phyloP scores from a whole-genome alignment of 164 flowering plant species.

The Magnolia officinalis region DNA sequence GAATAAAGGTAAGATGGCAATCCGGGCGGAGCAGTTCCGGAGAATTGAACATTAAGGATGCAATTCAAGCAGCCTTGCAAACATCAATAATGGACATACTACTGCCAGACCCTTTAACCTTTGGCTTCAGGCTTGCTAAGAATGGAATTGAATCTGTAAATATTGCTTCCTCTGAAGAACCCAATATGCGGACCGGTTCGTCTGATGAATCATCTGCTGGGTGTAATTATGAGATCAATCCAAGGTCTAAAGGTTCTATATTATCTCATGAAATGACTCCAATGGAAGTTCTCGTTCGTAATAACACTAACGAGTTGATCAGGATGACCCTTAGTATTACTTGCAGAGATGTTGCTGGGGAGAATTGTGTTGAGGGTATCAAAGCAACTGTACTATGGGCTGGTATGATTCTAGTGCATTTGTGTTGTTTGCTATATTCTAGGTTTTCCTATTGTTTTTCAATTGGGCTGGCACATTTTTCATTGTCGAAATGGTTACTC shows the following conservation, averaged over 20 bases:
- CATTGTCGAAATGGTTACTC: neutral
- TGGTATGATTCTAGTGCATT: constrained; percentile 44
- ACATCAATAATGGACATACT: constrained; percentile 90
- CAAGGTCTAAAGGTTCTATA: constrained; percentile 41
- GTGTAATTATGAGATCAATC: neutral
- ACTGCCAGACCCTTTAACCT: constrained; percentile 91
- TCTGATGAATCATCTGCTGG: neutral
- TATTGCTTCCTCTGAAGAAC: constrained; percentile 20
- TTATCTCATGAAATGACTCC: constrained; percentile 83
- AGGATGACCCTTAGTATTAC: constrained; percentile 71
- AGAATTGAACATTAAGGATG: constrained; percentile 87
- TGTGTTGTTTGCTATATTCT: neutral
- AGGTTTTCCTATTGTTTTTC: neutral
- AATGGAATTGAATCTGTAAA: constrained; percentile 10
- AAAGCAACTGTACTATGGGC: constrained; percentile 88
- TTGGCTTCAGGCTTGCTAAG: constrained; percentile 77
- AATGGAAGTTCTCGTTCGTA: constrained; percentile 91
- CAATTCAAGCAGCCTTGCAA: constrained; percentile 86
- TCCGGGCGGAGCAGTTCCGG: constrained; percentile 94
- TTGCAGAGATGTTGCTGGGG: constrained; percentile 97
- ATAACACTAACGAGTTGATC: constrained; percentile 82
- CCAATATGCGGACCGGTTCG: constrained; percentile 5
- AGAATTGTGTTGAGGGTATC: constrained; percentile 77
- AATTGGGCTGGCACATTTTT: neutral
- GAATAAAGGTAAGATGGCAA: constrained; percentile 90